Evolutionary conservation across 1,284 basidiomycete genomes (phyloP), one percentile per base, ranked within the genome.

Genomic region (Pascua sp.): DNA sequence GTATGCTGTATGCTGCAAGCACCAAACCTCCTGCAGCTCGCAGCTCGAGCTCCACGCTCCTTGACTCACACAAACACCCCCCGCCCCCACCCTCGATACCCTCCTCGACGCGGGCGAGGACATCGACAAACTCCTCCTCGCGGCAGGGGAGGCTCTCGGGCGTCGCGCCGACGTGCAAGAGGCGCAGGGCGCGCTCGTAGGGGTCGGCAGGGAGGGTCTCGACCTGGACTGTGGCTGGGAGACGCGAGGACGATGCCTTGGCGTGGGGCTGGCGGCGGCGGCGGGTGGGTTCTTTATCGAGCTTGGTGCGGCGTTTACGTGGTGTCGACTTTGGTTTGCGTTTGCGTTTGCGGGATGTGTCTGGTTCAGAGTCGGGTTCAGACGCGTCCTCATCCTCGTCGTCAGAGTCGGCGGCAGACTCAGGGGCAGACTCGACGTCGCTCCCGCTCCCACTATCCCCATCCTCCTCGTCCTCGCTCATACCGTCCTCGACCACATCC

Each of bases 61-160:
- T n/a, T n/a, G n/a, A 45, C 91, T 71, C 72, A 92, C 95, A 98
- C 50, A 98, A 81, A 78, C 96, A 98, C 7, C 91, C 93, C 0
- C 96, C 95, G 41, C 88, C 91, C 0, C 92, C 91, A 65, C 93
- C 90, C 60, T 96, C 91, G 3, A 98, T 80, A 12, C 96, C 81
- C 65, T 93, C 89, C 57, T 89, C 87, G 5, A 98, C 87, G 46
- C 85, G 85, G 17, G 84, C 80, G 67, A 95, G 74, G 42, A 98
- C 86, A 52, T 85, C 82, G 32, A 82, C 81, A 71, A 90, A 96
- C 77, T 98, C 92, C 44, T 87, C 85, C 58, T 94, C 90, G 49
- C 96, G 81, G 75, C 95, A 97, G 1, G 93, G 93, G 44, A 98
- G 78, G 42, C 85, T 83, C 62, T 95, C 91, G 1, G 96, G 95